Evolutionary conservation across 2,329 filamentous ascomycete species (phyloP).

Genomic region (Alternaria gaisen): DNA sequence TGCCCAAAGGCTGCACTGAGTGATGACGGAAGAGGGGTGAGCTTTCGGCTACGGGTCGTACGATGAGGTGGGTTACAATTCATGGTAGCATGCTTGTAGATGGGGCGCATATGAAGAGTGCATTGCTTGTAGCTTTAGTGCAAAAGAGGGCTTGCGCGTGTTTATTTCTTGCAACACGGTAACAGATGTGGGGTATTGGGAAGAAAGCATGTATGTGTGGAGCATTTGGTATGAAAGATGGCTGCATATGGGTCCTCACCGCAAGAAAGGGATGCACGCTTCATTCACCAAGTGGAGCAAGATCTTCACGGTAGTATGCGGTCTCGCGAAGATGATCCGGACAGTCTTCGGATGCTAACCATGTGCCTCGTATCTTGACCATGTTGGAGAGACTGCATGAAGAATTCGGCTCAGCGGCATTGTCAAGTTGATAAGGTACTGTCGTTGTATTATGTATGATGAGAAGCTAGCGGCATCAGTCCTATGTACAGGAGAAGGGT

Average conservation of each 20-base stretch:
- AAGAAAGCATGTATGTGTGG: background rate
- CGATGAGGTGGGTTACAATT: background rate
- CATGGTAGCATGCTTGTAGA: background rate
- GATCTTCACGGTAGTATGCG: background rate
- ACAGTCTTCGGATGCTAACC: background rate
- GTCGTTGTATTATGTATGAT: background rate
- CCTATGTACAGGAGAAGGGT: background rate
- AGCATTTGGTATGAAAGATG: background rate
- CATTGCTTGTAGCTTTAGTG: background rate
- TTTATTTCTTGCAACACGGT: background rate
- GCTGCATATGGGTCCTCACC: background rate
- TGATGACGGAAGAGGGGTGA: background rate
- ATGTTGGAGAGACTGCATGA: background rate
- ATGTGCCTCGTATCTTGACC: background rate
- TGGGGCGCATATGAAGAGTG: background rate
- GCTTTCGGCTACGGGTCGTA: background rate
- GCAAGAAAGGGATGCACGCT: constrained; percentile 3
- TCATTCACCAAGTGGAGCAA: background rate
- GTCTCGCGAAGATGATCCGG: background rate
- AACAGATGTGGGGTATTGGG: background rate
- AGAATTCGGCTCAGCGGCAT: background rate
- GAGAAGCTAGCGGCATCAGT: background rate
- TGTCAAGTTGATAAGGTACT: background rate
- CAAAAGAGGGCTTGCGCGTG: background rate
- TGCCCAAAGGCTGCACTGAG: background rate